Conservation (phyloP, 495 filamentous ascomycete species). For the Xylaria bambusicola region DNA sequence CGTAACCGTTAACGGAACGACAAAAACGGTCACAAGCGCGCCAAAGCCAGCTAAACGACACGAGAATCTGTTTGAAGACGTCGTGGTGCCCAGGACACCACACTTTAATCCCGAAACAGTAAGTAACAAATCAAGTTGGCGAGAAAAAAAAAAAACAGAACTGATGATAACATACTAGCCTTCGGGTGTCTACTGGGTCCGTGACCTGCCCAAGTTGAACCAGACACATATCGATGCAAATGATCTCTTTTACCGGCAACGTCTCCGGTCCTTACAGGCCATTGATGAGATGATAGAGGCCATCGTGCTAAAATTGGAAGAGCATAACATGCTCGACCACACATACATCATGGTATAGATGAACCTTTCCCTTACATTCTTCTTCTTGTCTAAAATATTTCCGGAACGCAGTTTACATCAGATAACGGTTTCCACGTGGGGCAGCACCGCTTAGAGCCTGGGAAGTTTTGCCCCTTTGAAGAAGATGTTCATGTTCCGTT, state of each 20-base stretch:
- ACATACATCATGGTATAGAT: constrained; percentile 41
- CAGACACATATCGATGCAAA: constrained; percentile 34
- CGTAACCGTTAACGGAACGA: constrained; percentile 16
- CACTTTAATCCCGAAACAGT: constrained; percentile 6
- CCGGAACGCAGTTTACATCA: constrained; percentile 54
- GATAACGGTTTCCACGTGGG: constrained; percentile 66
- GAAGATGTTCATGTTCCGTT: constrained; percentile 63
- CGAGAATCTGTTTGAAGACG: constrained; percentile 37
- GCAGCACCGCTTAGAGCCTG: constrained; percentile 59
- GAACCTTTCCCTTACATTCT: too few species aligned
- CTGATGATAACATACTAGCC: neutral
- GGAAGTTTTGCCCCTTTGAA: constrained; percentile 58
- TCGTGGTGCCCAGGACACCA: constrained; percentile 8
- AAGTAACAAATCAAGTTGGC: too few species aligned
- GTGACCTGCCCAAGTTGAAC: constrained; percentile 46
- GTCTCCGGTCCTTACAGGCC: constrained; percentile 54
- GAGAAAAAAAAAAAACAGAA: neutral
- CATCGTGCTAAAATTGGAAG: constrained; percentile 47
- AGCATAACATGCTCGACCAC: constrained; percentile 51
- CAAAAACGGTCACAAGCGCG: constrained; percentile 4
- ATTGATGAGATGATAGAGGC: constrained; percentile 61
- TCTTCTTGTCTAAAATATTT: neutral
- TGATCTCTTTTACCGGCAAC: constrained; percentile 52
- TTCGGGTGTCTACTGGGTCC: neutral
- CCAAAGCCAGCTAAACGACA: constrained; percentile 39